A percentile compares a stretch with the other conserved stretches of the same genome.
phyloP scores from a whole-genome alignment of 1,284 basidiomycete genomes.

The Melanopsichium pennsylvanicum region DNA sequence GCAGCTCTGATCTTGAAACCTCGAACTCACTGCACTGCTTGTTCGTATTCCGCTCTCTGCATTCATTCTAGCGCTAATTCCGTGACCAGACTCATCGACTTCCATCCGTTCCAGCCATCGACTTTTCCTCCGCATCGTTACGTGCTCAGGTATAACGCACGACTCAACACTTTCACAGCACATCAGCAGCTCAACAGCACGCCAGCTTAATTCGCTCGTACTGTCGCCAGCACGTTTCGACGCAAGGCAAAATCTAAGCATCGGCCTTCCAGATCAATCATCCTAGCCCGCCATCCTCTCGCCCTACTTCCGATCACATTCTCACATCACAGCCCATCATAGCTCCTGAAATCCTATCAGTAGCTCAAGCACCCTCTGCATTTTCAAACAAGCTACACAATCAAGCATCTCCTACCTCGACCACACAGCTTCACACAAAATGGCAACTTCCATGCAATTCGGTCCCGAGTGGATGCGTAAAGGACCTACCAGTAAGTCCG shows the following conservation, averaged over 20 bases:
- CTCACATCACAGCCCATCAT: background rate
- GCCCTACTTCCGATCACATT: background rate
- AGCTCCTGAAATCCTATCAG: constrained; percentile 3
- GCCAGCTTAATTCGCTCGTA: background rate
- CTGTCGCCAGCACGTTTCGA: background rate
- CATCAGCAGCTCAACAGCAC: background rate
- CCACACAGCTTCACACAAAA: constrained; percentile 10
- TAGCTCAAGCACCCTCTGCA: constrained; percentile 5
- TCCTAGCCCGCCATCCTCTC: background rate
- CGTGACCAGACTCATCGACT: background rate
- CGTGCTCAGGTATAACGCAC: background rate
- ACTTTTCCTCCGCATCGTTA: no score
- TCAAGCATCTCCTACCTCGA: background rate
- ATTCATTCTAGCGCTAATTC: constrained; percentile 5
- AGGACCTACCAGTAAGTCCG: constrained; percentile 47
- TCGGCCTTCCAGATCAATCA: background rate
- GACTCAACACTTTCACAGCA: background rate
- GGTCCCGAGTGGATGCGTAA: constrained; percentile 64
- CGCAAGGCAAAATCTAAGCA: background rate
- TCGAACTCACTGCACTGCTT: background rate
- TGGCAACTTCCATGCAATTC: constrained; percentile 62
- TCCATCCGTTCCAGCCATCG: no score
- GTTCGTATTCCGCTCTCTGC: constrained; percentile 4
- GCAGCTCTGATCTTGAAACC: background rate
- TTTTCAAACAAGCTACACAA: background rate